Evolutionary conservation across 257 asterid genomes (phyloP).

Genomic region (Fraxinus quadrangulata): DNA sequence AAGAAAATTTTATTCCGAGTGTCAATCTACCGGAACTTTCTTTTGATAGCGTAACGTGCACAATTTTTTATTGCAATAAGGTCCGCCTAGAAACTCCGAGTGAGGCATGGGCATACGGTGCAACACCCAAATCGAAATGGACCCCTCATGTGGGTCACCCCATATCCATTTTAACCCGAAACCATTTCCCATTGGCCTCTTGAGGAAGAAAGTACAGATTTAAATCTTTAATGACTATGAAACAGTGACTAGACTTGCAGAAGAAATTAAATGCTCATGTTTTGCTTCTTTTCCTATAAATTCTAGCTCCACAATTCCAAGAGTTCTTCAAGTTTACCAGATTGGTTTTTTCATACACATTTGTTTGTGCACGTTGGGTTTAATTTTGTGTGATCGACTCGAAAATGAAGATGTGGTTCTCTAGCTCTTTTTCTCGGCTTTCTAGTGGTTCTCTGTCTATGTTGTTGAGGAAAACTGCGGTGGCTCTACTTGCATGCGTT

Average conservation of each 20-base stretch:
- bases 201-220: neutral
- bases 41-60: neutral
- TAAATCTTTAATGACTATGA: neutral
- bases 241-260: neutral
- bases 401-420: slow-evolving; percentile 33
- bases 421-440: slow-evolving; percentile 38
- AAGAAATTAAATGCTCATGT: slow-evolving; percentile 35
- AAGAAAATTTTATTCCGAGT: neutral
- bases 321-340: neutral
- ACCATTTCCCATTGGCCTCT: neutral
- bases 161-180: neutral
- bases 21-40: neutral
- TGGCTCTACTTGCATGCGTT: slow-evolving; percentile 55
- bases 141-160: neutral
- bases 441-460: slow-evolving; percentile 31
- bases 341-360: neutral
- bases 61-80: neutral
- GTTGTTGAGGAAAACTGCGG: slow-evolving; percentile 39
- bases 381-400: slow-evolving; percentile 12
- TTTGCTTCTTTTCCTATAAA: slow-evolving; percentile 26
- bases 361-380: neutral
- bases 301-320: slow-evolving; percentile 19
- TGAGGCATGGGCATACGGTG: neutral
- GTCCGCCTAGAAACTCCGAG: neutral
- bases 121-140: neutral